These are phyloP conservation scores for Laburnicola sp. DNA, from an alignment of 2,329 filamentous ascomycete genomes.

Conservation along the genomic window DNA sequence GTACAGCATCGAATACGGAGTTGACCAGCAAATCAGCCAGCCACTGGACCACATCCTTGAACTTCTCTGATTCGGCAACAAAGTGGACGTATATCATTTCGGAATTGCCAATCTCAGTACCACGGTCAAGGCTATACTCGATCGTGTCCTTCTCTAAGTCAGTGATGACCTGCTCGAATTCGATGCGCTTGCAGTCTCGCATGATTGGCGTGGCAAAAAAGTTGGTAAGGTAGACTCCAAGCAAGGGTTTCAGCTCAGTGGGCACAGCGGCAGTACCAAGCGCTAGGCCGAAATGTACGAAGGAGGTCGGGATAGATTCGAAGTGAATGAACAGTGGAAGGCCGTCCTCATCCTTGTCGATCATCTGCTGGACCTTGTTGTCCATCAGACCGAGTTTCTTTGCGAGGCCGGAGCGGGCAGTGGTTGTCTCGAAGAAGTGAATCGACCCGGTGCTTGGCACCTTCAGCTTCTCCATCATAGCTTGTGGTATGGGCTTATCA, in stretches of 20 bases:
- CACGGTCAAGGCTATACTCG: conserved; percentile 73
- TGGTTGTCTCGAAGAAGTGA: conserved; percentile 87
- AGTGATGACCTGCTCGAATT: conserved; percentile 91
- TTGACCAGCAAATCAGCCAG: conserved; percentile 84
- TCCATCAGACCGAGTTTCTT: conserved; percentile 67
- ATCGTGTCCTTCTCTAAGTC: conserved; percentile 90
- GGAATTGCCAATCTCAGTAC: conserved; percentile 70
- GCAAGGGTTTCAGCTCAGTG: conserved; percentile 78
- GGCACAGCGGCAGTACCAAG: conserved; percentile 78
- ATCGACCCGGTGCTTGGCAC: conserved; percentile 89
- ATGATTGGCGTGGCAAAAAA: conserved; percentile 92
- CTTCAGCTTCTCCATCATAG: conserved; percentile 77
- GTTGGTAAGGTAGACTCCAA: conserved; percentile 83
- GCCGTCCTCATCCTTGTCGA: conserved; percentile 68
- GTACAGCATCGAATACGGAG: conserved; percentile 77
- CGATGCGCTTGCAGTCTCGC: conserved; percentile 72
- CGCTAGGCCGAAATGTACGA: conserved; percentile 81
- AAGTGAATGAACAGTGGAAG: conserved; percentile 94
- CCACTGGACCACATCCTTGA: conserved; percentile 79
- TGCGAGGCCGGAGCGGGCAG: conserved; percentile 80
- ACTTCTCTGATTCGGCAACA: conserved; percentile 86
- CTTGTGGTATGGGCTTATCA: conserved; percentile 79
- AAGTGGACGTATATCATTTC: conserved; percentile 83
- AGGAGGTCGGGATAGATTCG: conserved; percentile 90
- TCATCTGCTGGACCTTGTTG: conserved; percentile 72